phyloP scores from a whole-genome alignment of 1,139 yeast genomes.

The Kodamaea suecica region DNA sequence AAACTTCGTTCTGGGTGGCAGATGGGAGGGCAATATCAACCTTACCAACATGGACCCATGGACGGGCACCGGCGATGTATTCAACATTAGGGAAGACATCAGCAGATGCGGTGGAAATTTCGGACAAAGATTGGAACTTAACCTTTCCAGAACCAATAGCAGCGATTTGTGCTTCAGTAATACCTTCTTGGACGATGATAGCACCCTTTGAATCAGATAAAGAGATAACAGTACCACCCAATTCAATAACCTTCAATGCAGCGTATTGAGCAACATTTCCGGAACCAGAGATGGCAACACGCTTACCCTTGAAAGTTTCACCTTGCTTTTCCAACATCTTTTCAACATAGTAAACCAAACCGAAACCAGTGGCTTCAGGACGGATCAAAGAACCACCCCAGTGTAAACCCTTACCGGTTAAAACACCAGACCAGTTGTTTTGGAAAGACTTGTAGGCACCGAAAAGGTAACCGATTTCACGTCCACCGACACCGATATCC shows the following conservation, averaged over 20 bases:
- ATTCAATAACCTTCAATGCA: slow-evolving; percentile 93
- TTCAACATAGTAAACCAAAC: slow-evolving; percentile 93
- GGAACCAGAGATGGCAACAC: slow-evolving; percentile 94
- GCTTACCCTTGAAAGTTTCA: slow-evolving; percentile 87
- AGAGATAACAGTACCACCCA: slow-evolving; percentile 93
- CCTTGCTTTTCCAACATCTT: slow-evolving; percentile 94
- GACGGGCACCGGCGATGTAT: slow-evolving; percentile 91
- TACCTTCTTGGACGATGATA: slow-evolving; percentile 72
- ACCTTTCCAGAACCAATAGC: slow-evolving; percentile 81
- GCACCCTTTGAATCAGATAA: slow-evolving; percentile 94
- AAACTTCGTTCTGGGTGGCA: slow-evolving; percentile 97
- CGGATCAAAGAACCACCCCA: slow-evolving; percentile 99
- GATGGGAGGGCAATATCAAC: slow-evolving; percentile 96
- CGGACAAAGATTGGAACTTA: slow-evolving; percentile 71
- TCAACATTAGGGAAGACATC: slow-evolving; percentile 61
- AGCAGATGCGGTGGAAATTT: slow-evolving; percentile 56
- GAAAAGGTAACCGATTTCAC: slow-evolving; percentile 89
- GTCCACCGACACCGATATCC: slow-evolving; percentile 91
- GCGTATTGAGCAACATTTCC: slow-evolving; percentile 99
- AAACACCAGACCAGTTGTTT: slow-evolving; percentile 95
- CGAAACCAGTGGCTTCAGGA: slow-evolving; percentile 99
- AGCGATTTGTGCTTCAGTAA: slow-evolving; percentile 75
- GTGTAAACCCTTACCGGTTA: slow-evolving; percentile 94
- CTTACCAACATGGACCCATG: slow-evolving; percentile 90
- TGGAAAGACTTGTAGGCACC: slow-evolving; percentile 94